Percentiles rank a stretch among this genome's conserved stretches.
Conservation (phyloP, 2,329 filamentous ascomycete genomes). For the Penicillium oxalicum region DNA sequence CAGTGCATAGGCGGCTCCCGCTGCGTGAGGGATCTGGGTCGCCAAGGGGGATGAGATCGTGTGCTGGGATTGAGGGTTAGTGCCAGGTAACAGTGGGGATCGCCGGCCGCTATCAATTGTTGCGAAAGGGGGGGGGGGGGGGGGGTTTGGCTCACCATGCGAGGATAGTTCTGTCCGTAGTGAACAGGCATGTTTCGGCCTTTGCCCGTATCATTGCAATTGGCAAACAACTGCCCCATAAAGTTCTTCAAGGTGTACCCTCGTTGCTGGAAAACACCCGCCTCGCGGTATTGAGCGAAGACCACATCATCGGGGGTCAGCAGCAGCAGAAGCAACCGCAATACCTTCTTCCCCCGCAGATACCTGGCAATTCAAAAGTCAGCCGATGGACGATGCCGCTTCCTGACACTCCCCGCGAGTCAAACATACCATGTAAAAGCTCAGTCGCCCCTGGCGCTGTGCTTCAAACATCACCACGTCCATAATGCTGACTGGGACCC, state of each 20-base stretch:
- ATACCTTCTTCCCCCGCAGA: conserved; percentile 93
- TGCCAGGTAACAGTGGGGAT: background rate
- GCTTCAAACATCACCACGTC: conserved; percentile 98
- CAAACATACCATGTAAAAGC: conserved; percentile 82
- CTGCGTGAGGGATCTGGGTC: conserved; percentile 83
- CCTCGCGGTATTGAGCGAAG: conserved; percentile 91
- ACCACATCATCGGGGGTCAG: conserved; percentile 79
- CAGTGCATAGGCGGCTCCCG: conserved; percentile 79
- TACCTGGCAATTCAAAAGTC: conserved; percentile 36
- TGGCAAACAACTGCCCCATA: conserved; percentile 93
- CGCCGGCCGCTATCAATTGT: background rate
- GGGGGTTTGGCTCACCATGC: conserved; percentile 58
- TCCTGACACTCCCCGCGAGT: background rate
- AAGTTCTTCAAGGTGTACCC: conserved; percentile 84
- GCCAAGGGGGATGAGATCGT: conserved; percentile 81
- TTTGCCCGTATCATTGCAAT: conserved; percentile 68
- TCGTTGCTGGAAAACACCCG: conserved; percentile 82
- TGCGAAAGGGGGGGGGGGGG: no score
- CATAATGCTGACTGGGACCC: conserved; percentile 66
- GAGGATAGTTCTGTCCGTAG: conserved; percentile 77
- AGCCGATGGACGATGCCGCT: no score
- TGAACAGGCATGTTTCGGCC: conserved; percentile 97
- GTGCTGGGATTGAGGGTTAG: conserved; percentile 59
- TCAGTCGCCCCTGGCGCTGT: conserved; percentile 85
- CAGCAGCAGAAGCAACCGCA: conserved; percentile 80